Base-by-base conservation (phyloP, 2,329 filamentous ascomycete genomes). In the Cladobotryum mycophilum region DNA sequence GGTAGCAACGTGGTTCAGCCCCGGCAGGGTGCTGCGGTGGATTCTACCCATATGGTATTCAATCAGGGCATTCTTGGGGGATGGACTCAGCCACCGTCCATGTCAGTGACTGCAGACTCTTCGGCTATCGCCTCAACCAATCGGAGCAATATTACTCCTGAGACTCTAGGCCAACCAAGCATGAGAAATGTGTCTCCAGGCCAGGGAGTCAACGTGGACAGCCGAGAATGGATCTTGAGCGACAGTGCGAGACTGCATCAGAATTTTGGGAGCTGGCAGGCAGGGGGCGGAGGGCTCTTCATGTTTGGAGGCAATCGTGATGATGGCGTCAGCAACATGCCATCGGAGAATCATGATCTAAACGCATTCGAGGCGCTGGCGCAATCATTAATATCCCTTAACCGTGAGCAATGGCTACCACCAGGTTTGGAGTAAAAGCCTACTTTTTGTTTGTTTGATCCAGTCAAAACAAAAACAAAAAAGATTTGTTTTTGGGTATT, bases 171-270 rank as follows among this genome's bases (percentile, higher is more conserved):
- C 53, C 56, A 49, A 66, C 52, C 22, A 8, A 20, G 22, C 33
- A 30, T 43, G 9, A 18, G 41, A 6, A 52, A 50, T 12, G n/a
- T 40, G 7, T 38, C 40, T 14, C 14, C 56, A 36, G 59, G 40
- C 44, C 62, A 51, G 50, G 61, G 49, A 14, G 50, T 61, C 54
- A 65, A 66, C 5, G 65, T 81, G 41, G 78, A 80, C 53, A 73
- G 73, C 8, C 74, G 78, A 53, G 76, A 81, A 37, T 82, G 77
- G 76, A 78, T 80, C 56, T 62, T 82, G 17, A 79, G 73, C 48
- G 79, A 82, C 53, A 74, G 78, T 15, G 77, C 75, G 22, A 76
- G 71, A 53, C 81, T 78, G 77, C 77, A 81, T 52, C 76, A 80
- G 49, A 74, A 78, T 53, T 82, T 81, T 58, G 73, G 79, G 49